phyloP scores from a whole-genome alignment of 352 stramenopile genomes.

The Globisporangium nunn region DNA sequence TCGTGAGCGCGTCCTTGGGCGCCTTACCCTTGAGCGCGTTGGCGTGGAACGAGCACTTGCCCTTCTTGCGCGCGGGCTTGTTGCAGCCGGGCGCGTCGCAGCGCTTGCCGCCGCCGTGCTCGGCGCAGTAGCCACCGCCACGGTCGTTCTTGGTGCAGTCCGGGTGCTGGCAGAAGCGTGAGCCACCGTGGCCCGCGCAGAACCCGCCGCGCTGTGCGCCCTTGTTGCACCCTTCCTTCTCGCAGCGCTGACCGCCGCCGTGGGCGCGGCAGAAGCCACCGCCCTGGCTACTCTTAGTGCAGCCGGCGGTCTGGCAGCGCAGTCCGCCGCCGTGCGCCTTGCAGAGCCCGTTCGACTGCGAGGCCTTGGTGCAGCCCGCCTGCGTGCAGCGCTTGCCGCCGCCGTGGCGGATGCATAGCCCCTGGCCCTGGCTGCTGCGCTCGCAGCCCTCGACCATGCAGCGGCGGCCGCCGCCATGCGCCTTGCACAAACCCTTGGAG shows the following conservation, averaged over 20 bases:
- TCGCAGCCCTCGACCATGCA: slow-evolving; percentile 83
- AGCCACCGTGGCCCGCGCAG: slow-evolving; percentile 77
- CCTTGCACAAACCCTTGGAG: slow-evolving; percentile 82
- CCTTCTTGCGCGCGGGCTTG: slow-evolving; percentile 78
- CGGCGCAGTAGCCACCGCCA: slow-evolving; percentile 77
- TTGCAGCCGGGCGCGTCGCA: slow-evolving; percentile 74
- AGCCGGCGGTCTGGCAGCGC: slow-evolving; percentile 63
- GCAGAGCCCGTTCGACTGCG: slow-evolving; percentile 80
- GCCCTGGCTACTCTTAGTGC: slow-evolving; percentile 78
- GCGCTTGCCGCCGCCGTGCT: slow-evolving; percentile 80
- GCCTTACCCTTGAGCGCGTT: slow-evolving; percentile 69
- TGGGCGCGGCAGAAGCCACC: slow-evolving; percentile 83
- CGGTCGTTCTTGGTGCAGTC: slow-evolving; percentile 87
- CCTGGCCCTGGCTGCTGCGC: slow-evolving; percentile 73
- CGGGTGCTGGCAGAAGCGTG: slow-evolving; percentile 73
- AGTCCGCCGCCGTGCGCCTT: slow-evolving; percentile 78
- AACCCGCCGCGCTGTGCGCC: slow-evolving; percentile 73
- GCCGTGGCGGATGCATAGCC: slow-evolving; percentile 77
- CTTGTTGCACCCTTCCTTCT: slow-evolving; percentile 81
- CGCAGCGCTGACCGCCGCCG: slow-evolving; percentile 75
- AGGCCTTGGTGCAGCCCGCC: slow-evolving; percentile 71
- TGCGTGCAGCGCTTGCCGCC: slow-evolving; percentile 78
- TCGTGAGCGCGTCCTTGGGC: slow-evolving; percentile 35
- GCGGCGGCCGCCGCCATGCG: slow-evolving; percentile 64
- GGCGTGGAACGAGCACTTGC: slow-evolving; percentile 83